phyloP scores from a whole-genome alignment of 768 basidiomycete genomes.

The Boletus rubropictus region DNA sequence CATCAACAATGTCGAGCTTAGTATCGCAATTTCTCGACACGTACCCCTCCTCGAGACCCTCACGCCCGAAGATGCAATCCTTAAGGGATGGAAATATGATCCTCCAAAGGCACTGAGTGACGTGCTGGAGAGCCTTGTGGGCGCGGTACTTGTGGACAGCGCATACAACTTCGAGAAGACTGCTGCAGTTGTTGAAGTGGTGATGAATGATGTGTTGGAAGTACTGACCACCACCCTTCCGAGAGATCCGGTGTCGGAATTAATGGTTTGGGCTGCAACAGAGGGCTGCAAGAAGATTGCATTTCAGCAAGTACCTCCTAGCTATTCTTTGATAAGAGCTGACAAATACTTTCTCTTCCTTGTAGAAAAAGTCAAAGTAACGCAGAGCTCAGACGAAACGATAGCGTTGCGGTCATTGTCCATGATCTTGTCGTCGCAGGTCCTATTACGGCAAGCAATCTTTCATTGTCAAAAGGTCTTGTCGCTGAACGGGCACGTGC shows the following conservation, averaged over 20 bases:
- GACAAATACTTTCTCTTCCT: not conserved
- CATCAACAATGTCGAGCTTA: conserved; percentile 63
- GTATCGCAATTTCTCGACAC: conserved; percentile 53
- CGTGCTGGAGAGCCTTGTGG: conserved; percentile 78
- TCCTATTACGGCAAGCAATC: conserved; percentile 54
- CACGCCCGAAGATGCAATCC: conserved; percentile 55
- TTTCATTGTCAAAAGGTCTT: conserved; percentile 59
- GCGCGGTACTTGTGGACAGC: conserved; percentile 78
- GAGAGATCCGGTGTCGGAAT: conserved; percentile 66
- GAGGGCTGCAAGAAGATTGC: conserved; percentile 50
- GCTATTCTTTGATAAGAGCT: not conserved
- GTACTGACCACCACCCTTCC: conserved; percentile 54
- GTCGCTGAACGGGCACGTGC: conserved; percentile 58
- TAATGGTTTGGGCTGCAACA: conserved; percentile 61
- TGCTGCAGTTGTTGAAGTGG: conserved; percentile 49
- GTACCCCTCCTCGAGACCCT: conserved; percentile 54
- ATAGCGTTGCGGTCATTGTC: conserved; percentile 52
- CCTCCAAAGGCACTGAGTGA: conserved; percentile 85
- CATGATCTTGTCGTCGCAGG: conserved; percentile 55
- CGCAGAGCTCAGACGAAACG: conserved; percentile 39
- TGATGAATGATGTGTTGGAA: conserved; percentile 64
- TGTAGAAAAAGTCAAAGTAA: conserved; percentile 41
- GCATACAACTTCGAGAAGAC: conserved; percentile 69
- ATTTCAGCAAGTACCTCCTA: conserved; percentile 37
- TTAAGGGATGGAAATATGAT: conserved; percentile 72